Percentiles rank a stretch among this genome's conserved stretches.
phyloP scores from a whole-genome alignment of 163 green algal species.

The Chlamydomonas reinhardtii region DNA sequence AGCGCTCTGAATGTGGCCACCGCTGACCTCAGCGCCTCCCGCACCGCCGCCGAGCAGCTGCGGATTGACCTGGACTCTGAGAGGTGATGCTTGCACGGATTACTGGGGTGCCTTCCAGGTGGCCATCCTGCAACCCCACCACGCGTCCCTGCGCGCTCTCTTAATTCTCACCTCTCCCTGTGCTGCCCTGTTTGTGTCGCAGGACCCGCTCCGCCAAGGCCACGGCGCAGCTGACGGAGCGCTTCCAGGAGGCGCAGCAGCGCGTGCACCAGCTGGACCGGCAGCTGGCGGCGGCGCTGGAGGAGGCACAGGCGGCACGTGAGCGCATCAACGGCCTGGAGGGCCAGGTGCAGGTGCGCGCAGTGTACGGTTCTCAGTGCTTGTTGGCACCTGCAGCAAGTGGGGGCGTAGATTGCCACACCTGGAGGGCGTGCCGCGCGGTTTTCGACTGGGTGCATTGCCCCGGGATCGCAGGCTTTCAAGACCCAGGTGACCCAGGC shows the following conservation, averaged over 20 bases:
- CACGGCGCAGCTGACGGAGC: constrained; percentile 10
- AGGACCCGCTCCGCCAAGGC: constrained; percentile 33
- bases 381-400: too few relatives aligned
- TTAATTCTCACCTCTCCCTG: too few relatives aligned
- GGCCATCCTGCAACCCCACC: too few relatives aligned
- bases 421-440: too few relatives aligned
- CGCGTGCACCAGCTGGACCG: constrained; percentile 22
- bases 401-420: too few relatives aligned
- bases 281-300: constrained; percentile 9
- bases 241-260: constrained; percentile 42
- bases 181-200: not conserved
- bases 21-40: constrained; percentile 10
- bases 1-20: not conserved
- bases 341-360: not conserved
- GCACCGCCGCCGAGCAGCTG: constrained; percentile 14
- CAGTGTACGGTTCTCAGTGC: not conserved
- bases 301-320: constrained; percentile 1
- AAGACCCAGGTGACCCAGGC: not conserved
- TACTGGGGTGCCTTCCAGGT: too few relatives aligned
- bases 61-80: constrained; percentile 14
- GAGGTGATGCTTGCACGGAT: not conserved
- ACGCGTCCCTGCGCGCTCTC: too few relatives aligned
- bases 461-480: constrained; percentile 11
- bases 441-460: too few relatives aligned
- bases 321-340: constrained; percentile 5